Percentiles rank a stretch among this genome's conserved stretches.
Conservation (phyloP, 2,329 filamentous ascomycete genomes). For the Metarhizium brunneum region DNA sequence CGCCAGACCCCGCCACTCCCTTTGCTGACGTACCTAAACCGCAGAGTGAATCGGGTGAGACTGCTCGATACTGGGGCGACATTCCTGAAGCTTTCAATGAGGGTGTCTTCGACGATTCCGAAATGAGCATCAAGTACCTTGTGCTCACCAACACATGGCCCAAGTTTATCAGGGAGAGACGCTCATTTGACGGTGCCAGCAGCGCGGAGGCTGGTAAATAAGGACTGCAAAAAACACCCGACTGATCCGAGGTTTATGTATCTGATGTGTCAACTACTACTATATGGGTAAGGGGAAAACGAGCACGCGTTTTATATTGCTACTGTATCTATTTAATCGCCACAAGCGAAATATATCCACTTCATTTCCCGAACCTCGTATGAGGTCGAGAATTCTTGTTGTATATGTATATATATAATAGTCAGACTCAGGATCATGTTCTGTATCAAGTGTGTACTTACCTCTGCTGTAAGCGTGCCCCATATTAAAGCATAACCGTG, state of each 20-base stretch:
- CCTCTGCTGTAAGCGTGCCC: too few species aligned
- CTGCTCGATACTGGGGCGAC: slow-evolving; percentile 29
- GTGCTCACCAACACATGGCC: slow-evolving; percentile 64
- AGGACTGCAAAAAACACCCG: not conserved
- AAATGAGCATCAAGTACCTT: slow-evolving; percentile 55
- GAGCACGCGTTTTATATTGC: not conserved
- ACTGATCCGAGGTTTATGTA: not conserved
- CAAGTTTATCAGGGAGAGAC: slow-evolving; percentile 40
- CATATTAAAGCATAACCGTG: too few species aligned
- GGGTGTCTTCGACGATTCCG: slow-evolving; percentile 49
- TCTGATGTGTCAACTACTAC: not conserved
- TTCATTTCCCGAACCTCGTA: not conserved
- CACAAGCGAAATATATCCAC: not conserved
- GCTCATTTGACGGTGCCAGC: slow-evolving; percentile 19
- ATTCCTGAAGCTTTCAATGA: slow-evolving; percentile 43
- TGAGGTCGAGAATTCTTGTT: not conserved
- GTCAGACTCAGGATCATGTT: too few species aligned
- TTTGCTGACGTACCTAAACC: slow-evolving; percentile 25
- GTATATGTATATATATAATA: not conserved
- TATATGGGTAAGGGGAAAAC: not conserved
- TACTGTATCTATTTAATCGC: not conserved
- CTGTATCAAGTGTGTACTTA: too few species aligned
- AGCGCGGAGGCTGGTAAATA: slow-evolving; percentile 7
- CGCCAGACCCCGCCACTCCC: slow-evolving; percentile 33
- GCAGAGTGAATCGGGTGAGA: slow-evolving; percentile 13